These are phyloP conservation scores for Claviceps cyperi DNA, from an alignment of 2,329 filamentous ascomycete species.

Conservation along the genomic window DNA sequence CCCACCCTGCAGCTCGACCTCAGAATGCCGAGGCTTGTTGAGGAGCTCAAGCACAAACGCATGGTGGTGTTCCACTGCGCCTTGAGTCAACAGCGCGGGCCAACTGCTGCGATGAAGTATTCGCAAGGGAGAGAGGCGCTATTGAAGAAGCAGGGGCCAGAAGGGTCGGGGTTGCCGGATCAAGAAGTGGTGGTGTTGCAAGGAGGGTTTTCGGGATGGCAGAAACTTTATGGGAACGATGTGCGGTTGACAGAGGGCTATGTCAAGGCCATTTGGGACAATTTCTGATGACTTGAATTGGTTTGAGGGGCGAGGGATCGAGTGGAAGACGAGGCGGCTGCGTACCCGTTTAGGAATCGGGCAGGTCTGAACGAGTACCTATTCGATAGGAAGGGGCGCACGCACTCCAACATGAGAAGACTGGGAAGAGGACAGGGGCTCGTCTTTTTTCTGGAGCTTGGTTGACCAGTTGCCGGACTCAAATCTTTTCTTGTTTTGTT, in stretches of 20 bases:
- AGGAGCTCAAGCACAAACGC: conserved; percentile 60
- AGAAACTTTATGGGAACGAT: conserved; percentile 69
- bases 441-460: neutral
- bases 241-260: conserved; percentile 71
- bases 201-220: conserved; percentile 77
- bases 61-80: conserved; percentile 91
- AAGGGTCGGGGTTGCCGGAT: conserved; percentile 13
- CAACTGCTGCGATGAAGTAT: conserved; percentile 69
- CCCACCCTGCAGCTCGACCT: conserved; percentile 61
- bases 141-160: conserved; percentile 18
- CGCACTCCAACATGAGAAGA: neutral
- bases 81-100: conserved; percentile 79
- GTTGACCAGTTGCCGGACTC: neutral
- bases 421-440: neutral
- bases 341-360: neutral
- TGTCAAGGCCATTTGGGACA: conserved; percentile 69
- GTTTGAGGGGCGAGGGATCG: neutral
- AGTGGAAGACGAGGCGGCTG: neutral
- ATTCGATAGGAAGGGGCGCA: neutral
- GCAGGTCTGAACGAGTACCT: neutral
- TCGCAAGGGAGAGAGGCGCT: conserved; percentile 50
- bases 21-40: conserved; percentile 68
- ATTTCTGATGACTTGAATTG: conserved; percentile 23
- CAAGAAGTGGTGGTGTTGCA: conserved; percentile 76
- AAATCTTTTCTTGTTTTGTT: neutral